Evolutionary conservation across 345 rosid species (phyloP).

Genomic region (Lenwebbia sp.): DNA sequence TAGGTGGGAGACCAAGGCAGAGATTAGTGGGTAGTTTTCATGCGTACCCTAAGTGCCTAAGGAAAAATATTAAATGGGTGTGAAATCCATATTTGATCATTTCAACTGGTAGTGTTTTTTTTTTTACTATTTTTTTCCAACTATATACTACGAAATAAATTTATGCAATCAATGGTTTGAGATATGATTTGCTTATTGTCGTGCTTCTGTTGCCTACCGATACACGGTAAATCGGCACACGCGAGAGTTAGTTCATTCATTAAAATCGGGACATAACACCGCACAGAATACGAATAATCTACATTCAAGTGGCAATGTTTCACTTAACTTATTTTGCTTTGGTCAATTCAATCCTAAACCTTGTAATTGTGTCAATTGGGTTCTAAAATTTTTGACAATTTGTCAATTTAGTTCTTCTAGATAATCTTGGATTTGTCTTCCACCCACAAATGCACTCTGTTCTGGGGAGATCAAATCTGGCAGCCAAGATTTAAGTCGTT

Average conservation of each 20-base stretch:
- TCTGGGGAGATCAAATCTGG: too few species aligned
- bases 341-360: too few species aligned
- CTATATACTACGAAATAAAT: neutral
- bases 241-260: neutral
- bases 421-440: too few species aligned
- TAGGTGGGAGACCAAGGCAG: too few species aligned
- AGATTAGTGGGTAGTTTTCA: too few species aligned
- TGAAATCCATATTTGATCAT: neutral
- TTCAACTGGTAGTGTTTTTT: neutral
- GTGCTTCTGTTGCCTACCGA: accelerated
- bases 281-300: neutral
- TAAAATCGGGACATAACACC: neutral
- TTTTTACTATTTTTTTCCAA: neutral
- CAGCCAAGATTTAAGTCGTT: too few species aligned
- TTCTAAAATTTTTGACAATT: too few species aligned
- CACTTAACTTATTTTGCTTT: too few species aligned
- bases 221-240: neutral
- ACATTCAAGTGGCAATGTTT: neutral
- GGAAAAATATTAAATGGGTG: neutral
- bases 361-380: too few species aligned
- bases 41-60: neutral
- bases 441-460: too few species aligned
- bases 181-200: neutral
- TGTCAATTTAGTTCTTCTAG: too few species aligned
- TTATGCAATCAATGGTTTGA: neutral